phyloP scores from a whole-genome alignment of 495 filamentous ascomycete genomes.

The Amorphotheca resinae region DNA sequence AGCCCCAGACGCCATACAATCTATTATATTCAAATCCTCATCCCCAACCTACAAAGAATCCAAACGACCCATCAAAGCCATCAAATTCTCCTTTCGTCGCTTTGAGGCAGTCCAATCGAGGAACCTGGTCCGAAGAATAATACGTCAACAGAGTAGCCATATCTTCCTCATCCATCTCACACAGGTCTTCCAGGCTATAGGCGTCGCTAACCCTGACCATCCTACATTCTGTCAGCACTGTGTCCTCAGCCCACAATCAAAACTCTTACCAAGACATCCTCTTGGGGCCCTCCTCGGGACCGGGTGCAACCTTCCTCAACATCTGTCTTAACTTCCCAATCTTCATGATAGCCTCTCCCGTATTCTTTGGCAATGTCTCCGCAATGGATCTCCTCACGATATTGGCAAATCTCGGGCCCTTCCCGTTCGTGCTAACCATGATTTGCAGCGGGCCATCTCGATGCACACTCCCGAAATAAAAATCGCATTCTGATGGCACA shows the following conservation, averaged over 20 bases:
- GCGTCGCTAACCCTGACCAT: conserved; percentile 85
- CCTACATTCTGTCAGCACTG: conserved; percentile 28
- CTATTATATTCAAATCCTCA: no score
- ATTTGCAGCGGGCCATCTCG: conserved; percentile 91
- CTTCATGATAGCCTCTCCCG: conserved; percentile 70
- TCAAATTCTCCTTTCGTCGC: conserved; percentile 35
- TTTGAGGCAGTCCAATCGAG: conserved; percentile 34
- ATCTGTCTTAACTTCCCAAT: conserved; percentile 70
- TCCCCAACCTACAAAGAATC: conserved; percentile 37
- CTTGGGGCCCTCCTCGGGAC: conserved; percentile 61
- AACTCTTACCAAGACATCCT: conserved; percentile 73
- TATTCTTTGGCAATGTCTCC: conserved; percentile 54
- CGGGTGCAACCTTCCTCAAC: conserved; percentile 64
- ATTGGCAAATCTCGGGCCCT: conserved; percentile 83
- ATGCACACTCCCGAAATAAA: conserved; percentile 94
- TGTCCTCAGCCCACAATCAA: conserved; percentile 1
- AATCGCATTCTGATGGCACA: conserved; percentile 93
- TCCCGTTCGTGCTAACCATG: conserved; percentile 97
- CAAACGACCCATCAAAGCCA: conserved; percentile 46
- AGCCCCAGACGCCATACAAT: no score
- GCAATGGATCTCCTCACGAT: conserved; percentile 79
- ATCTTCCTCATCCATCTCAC: conserved; percentile 69
- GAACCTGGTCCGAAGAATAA: conserved; percentile 44
- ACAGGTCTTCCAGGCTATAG: conserved; percentile 78
- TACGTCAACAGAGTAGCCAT: conserved; percentile 65